Percentiles rank a stretch among this genome's conserved stretches.
Conservation (phyloP, 2,329 filamentous ascomycete species). For the Aurifilum marmelostoma region DNA sequence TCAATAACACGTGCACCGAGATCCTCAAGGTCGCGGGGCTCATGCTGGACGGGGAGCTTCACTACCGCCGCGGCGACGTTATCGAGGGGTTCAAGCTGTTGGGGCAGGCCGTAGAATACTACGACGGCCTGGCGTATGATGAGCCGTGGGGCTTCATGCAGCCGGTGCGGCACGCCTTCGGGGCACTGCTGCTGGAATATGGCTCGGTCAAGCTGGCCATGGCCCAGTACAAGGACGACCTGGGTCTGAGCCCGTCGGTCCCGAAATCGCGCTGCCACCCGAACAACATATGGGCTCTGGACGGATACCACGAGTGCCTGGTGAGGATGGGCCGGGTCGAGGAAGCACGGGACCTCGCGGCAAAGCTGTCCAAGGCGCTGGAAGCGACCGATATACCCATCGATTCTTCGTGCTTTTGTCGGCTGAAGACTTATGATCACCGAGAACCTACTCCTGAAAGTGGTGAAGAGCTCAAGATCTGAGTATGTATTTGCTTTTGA, state of each 20-base stretch:
- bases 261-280: slow-evolving; percentile 68
- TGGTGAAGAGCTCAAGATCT: neutral
- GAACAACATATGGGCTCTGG: slow-evolving; percentile 76
- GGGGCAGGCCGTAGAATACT: slow-evolving; percentile 58
- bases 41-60: slow-evolving; percentile 75
- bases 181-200: slow-evolving; percentile 70
- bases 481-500: neutral
- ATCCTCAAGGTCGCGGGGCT: slow-evolving; percentile 65
- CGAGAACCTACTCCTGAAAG: neutral
- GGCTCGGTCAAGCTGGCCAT: slow-evolving; percentile 59
- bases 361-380: slow-evolving; percentile 55
- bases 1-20: slow-evolving; percentile 67
- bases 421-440: slow-evolving; percentile 24
- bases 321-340: slow-evolving; percentile 51
- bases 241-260: slow-evolving; percentile 62
- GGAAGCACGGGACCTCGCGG: slow-evolving; percentile 42
- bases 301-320: slow-evolving; percentile 74
- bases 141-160: slow-evolving; percentile 85
- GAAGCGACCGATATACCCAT: slow-evolving; percentile 64
- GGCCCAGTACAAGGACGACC: slow-evolving; percentile 61
- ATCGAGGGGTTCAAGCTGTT: slow-evolving; percentile 63
- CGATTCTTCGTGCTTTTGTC: slow-evolving; percentile 60
- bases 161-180: slow-evolving; percentile 71
- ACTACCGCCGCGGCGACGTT: slow-evolving; percentile 66
- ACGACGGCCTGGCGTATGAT: slow-evolving; percentile 68